Conservation (phyloP, 805 yeast genomes). For the Zygotorulaspora florentina region DNA sequence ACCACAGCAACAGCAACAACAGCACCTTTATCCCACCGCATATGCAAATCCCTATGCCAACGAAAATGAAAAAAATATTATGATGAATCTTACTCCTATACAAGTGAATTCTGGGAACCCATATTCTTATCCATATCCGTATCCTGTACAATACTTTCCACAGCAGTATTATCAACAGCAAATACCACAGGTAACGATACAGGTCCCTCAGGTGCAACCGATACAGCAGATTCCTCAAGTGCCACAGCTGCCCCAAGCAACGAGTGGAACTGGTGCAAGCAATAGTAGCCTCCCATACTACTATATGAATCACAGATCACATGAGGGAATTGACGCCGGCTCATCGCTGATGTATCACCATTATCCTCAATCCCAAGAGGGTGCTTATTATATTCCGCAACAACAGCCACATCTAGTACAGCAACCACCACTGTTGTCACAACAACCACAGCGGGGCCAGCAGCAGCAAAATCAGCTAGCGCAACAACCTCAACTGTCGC, state of each 20-base stretch:
- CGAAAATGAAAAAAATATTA: not conserved
- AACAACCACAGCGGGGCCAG: conserved; percentile 3
- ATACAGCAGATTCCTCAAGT: not conserved
- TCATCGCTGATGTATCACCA: not conserved
- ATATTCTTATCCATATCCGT: not conserved
- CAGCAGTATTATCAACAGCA: not conserved
- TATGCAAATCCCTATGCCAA: not conserved
- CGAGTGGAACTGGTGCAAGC: not conserved
- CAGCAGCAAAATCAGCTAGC: conserved; percentile 8
- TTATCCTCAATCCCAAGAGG: not conserved
- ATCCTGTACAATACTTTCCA: not conserved
- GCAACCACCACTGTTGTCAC: not conserved
- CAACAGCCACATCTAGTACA: not conserved
- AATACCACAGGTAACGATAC: not conserved
- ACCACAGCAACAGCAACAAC: conserved; percentile 9
- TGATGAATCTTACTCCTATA: not conserved
- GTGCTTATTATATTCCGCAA: not conserved
- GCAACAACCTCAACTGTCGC: conserved; percentile 11
- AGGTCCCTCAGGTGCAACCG: conserved; percentile 1
- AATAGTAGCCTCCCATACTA: not conserved
- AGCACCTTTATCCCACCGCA: not conserved
- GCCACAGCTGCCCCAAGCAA: not conserved
- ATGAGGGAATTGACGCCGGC: not conserved
- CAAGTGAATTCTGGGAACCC: not conserved
- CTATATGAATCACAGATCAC: not conserved